Conservation (phyloP, 2,329 filamentous ascomycete species). For the Hirsutella rhossiliensis region DNA sequence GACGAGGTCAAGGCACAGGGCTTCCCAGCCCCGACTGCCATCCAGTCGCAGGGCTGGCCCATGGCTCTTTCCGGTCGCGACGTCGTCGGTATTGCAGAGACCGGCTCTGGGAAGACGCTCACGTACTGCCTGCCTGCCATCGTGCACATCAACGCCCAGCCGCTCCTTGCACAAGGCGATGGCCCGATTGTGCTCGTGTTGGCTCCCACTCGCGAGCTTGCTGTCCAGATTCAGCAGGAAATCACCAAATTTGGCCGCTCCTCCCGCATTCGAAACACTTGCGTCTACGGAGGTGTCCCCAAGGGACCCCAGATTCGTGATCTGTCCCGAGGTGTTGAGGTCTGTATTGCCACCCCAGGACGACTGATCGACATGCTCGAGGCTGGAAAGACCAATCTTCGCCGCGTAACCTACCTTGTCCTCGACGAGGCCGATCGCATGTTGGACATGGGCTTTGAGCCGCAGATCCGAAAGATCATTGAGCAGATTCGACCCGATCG, state of each 20-base stretch:
- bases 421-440: constrained; percentile 99
- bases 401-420: constrained; percentile 93
- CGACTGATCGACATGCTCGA: constrained; percentile 98
- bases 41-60: constrained; percentile 97
- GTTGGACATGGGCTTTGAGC: constrained; percentile 99
- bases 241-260: constrained; percentile 98
- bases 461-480: constrained; percentile 98
- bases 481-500: constrained; percentile 94
- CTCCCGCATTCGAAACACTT: constrained; percentile 95
- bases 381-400: constrained; percentile 94
- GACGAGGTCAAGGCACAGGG: constrained; percentile 97
- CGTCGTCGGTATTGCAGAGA: constrained; percentile 98
- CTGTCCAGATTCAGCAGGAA: constrained; percentile 96
- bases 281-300: constrained; percentile 97
- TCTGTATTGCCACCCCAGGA: constrained; percentile 95
- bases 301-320: constrained; percentile 96
- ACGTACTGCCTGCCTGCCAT: constrained; percentile 97
- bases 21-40: constrained; percentile 84
- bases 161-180: constrained; percentile 86
- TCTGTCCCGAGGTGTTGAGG: constrained; percentile 87
- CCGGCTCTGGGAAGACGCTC: constrained; percentile 96
- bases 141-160: constrained; percentile 98
- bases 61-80: constrained; percentile 98
- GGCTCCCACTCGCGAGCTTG: constrained; percentile 92
- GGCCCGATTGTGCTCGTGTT: constrained; percentile 94